Base-by-base conservation (phyloP, 306 rosid species). In the Medicago arabica region DNA sequence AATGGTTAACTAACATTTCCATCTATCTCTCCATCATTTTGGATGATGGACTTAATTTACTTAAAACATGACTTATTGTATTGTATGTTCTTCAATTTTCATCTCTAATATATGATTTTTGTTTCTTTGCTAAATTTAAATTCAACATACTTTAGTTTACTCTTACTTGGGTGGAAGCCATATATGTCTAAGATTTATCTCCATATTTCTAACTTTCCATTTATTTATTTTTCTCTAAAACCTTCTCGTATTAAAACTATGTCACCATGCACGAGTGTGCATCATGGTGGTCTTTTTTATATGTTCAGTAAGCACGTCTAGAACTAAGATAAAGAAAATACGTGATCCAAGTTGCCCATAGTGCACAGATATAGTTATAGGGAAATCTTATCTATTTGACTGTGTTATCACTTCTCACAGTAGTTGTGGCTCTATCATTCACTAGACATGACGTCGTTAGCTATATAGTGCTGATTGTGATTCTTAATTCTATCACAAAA, bases 391-490 rank as follows among this genome's bases (percentile, higher is more conserved):
- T 62, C 47, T 62, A 34, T 25, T 25, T 59, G 8, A 59, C 36
- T 31, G 46, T 62, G 68, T 53, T 53, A 21, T 53, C 59, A 17
- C 59, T 62, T 5, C 7, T 36, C 47, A 7, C 12, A 61, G 67
- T 15, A 34, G 44, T 61, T 3, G 19, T 31, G 23, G 23, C 46
- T 61, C 46, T 62, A 62, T 34, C 67, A 34, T 19, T 38, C 67
- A 34, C 31, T 67, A 67, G 64, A 49, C 67, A 50, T 14, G 38
- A 51, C 15, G 50, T 28, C 64, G 12, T 34, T 68, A 38, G 54
- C 67, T 19, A 59, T 38, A 21, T 39, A 19, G 25, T 47, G 63
- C 43, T 69, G 59, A 47, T 50, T 68, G 72, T 60, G 59, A 39
- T 75, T 69, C 62, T 23, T 61, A 15, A 62, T 34, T 62, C 47